Base-by-base conservation (phyloP, 2,329 filamentous ascomycete species). In the Clonostachys solani region DNA sequence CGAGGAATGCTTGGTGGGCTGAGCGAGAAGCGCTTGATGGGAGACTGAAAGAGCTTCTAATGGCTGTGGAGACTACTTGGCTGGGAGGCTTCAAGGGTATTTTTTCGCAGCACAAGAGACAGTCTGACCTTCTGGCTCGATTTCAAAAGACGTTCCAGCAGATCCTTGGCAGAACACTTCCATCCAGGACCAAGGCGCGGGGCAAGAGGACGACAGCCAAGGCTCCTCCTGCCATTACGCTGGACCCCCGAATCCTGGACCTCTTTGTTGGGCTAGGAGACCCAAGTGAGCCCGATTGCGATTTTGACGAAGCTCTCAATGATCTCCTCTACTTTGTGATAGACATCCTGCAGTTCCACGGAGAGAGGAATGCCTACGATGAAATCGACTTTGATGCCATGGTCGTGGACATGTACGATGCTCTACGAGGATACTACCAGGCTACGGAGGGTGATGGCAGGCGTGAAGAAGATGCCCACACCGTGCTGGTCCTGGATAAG, bases 291-390 rank as follows among this genome's bases (percentile, higher is more conserved):
- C 79, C 84, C 2, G 81, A 84, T 8, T 69, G 73, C 49, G 90
- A 96, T 52, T 78, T 95, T 18, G 92, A 97, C 52, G 92, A 97
- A 58, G 83, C 86, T 1, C 71, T 99, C n/a, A 90, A 86, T 55
- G 94, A 99, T 62, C 72, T 99, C 29, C 78, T 99, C 5, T 97
- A 96, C 68, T 97, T 97, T 61, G 88, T 97, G 2, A 86, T 99
- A 6, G 94, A 99, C 58, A 92, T 97, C 45, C 75, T 99, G 4
- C 94, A 97, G 62, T 97, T 99, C 65, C 89, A 96, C 56, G 94
- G 94, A 15, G 95, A 99, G 68, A 81, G 84, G 43, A 99, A 97
- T 61, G 94, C 95, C 1, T 96, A 96, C 66, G 94, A 99, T 57
- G 94, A 99, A 68, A 89, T 99, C 52, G 92, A 97, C 65, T 95